Evolutionary conservation across 1,139 yeast genomes (phyloP).

Genomic region (Candida glucosophila): DNA sequence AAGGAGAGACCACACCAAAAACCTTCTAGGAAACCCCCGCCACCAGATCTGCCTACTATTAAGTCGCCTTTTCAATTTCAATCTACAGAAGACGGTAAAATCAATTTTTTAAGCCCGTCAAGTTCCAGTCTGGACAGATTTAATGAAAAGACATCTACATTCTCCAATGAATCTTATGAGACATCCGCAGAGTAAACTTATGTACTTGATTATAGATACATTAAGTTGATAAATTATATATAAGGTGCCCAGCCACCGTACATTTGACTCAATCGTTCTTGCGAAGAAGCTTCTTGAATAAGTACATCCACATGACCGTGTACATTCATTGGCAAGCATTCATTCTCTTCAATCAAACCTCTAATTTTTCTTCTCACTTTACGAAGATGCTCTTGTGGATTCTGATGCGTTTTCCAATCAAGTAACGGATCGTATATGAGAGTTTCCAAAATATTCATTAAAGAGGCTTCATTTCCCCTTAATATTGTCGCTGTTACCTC

Average conservation of each 20-base stretch:
- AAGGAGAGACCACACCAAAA: too few relatives aligned
- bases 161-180: too few relatives aligned
- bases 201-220: too few relatives aligned
- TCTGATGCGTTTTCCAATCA: conserved; percentile 48
- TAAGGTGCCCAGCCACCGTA: conserved; percentile 93
- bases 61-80: too few relatives aligned
- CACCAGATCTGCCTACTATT: too few relatives aligned
- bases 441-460: conserved; percentile 88
- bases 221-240: conserved; percentile 13
- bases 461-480: conserved; percentile 73
- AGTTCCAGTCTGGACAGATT: too few relatives aligned
- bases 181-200: too few relatives aligned
- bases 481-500: conserved; percentile 75
- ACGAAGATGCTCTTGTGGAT: conserved; percentile 63
- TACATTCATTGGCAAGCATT: conserved; percentile 80
- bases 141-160: too few relatives aligned
- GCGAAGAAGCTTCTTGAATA: conserved; percentile 74
- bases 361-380: conserved; percentile 73
- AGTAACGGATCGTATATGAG: conserved; percentile 87
- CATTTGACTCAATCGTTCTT: conserved; percentile 71
- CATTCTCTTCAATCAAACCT: conserved; percentile 70
- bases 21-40: too few relatives aligned
- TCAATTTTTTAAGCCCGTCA: too few relatives aligned
- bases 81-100: too few relatives aligned
- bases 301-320: conserved; percentile 89